Conservation (phyloP, 2,329 filamentous ascomycete species). For the Alternaria angustiovoidea region DNA sequence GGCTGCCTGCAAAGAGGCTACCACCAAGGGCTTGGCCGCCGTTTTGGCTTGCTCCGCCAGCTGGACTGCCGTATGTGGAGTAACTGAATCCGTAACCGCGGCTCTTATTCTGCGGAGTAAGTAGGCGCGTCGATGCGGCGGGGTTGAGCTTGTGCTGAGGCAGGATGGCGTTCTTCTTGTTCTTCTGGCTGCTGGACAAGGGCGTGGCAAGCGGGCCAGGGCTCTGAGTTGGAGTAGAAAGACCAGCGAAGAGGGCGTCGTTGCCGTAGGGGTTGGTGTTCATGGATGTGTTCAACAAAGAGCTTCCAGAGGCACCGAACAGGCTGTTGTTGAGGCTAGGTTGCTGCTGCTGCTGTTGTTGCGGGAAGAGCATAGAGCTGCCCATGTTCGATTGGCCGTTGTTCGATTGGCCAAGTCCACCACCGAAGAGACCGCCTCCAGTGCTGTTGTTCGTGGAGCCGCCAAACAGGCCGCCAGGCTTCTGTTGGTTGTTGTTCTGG, state of each 20-base stretch:
- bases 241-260: conserved; percentile 80
- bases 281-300: conserved; percentile 58
- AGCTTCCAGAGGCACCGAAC: conserved; percentile 63
- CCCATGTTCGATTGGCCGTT: conserved; percentile 50
- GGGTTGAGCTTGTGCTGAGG: conserved; percentile 90
- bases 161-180: conserved; percentile 79
- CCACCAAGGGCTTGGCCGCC: conserved; percentile 72
- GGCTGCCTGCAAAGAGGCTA: conserved; percentile 60
- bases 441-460: conserved; percentile 51
- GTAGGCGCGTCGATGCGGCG: conserved; percentile 77
- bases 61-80: conserved; percentile 87
- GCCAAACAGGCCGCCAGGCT: conserved; percentile 55
- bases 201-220: conserved; percentile 93
- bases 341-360: conserved; percentile 55
- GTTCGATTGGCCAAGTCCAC: conserved; percentile 48
- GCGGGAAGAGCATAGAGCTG: conserved; percentile 53
- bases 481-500: conserved; percentile 54
- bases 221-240: conserved; percentile 71
- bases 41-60: conserved; percentile 73
- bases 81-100: conserved; percentile 89
- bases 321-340: conserved; percentile 54
- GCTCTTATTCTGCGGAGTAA: conserved; percentile 79
- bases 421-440: conserved; percentile 59
- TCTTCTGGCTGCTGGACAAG: conserved; percentile 76
- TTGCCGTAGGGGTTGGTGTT: conserved; percentile 90